A percentile compares a stretch with the other conserved stretches of the same genome.
phyloP scores from a whole-genome alignment of 495 filamentous ascomycete species.

The Cenococcum geophilum region DNA sequence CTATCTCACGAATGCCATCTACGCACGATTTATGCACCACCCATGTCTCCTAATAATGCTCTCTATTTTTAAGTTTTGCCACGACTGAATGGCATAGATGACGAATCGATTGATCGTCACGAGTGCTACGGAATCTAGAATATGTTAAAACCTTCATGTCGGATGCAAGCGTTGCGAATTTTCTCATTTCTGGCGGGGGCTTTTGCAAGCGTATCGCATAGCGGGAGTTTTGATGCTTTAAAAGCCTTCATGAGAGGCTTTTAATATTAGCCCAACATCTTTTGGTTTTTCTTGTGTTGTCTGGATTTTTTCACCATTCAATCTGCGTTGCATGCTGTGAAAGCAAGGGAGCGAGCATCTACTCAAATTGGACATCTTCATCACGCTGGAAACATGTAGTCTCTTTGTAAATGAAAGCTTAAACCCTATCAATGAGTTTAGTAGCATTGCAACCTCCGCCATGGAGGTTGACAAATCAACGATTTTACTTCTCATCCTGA shows the following conservation, averaged over 20 bases:
- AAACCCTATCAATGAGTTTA: neutral
- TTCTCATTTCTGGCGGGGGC: constrained; percentile 6
- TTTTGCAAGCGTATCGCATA: constrained; percentile 16
- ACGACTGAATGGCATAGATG: constrained; percentile 3
- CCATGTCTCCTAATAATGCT: constrained; percentile 7
- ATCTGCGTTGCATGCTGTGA: neutral
- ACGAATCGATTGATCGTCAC: constrained; percentile 4
- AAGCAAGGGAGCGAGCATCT: neutral
- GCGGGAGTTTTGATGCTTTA: constrained; percentile 20
- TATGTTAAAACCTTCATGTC: neutral
- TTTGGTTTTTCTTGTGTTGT: neutral
- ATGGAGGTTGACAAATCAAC: neutral
- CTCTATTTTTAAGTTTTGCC: neutral
- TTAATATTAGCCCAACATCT: neutral
- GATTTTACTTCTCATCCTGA: neutral
- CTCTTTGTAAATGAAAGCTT: neutral
- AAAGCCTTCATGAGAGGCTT: neutral
- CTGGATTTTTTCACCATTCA: neutral
- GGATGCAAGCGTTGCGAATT: constrained; percentile 5
- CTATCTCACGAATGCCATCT: neutral
- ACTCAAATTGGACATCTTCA: neutral
- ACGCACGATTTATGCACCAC: neutral
- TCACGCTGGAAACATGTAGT: neutral
- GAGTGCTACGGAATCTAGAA: neutral
- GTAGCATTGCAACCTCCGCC: neutral